Conservation (phyloP, 179 eudicot species). For the Pouteria campechiana region DNA sequence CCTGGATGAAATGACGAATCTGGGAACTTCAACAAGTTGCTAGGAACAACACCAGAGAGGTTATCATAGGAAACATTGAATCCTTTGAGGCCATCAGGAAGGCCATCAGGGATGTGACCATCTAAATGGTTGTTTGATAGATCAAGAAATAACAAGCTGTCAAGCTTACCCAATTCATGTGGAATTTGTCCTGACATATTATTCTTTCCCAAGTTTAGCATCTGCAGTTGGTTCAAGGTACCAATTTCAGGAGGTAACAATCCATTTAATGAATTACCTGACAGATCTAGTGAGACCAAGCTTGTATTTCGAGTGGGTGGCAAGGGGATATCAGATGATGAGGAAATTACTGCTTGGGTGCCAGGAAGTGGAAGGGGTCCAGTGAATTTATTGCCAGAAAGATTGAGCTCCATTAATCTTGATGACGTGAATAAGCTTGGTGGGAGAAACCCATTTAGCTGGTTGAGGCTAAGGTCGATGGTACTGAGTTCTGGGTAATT, state of each 20-base stretch:
- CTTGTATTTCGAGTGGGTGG: conserved; percentile 11
- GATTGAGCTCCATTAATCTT: conserved; percentile 21
- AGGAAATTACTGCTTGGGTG: not conserved
- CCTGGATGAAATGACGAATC: conserved; percentile 50
- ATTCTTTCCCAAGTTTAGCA: conserved; percentile 63
- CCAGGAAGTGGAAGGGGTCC: conserved; percentile 22
- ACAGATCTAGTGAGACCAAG: conserved; percentile 30
- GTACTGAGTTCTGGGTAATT: conserved; percentile 35
- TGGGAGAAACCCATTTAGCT: conserved; percentile 24
- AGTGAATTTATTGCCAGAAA: conserved; percentile 39
- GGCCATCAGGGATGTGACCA: conserved; percentile 41
- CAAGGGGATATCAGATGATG: not conserved
- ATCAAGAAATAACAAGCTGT: conserved; percentile 29
- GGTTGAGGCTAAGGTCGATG: conserved; percentile 43
- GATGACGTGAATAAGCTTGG: conserved; percentile 28
- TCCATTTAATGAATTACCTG: conserved; percentile 36
- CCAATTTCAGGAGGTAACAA: conserved; percentile 40
- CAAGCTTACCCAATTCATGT: conserved; percentile 21
- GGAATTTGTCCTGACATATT: conserved; percentile 68
- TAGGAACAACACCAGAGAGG: conserved; percentile 51
- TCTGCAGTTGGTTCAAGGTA: conserved; percentile 41
- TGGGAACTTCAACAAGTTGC: conserved; percentile 37
- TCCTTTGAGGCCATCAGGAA: conserved; percentile 24
- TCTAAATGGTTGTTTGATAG: conserved; percentile 36
- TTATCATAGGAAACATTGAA: conserved; percentile 49